A percentile compares a stretch with the other conserved stretches of the same genome.
phyloP scores from a whole-genome alignment of 2,329 filamentous ascomycete genomes.

The Verticillium zaregamsianum region DNA sequence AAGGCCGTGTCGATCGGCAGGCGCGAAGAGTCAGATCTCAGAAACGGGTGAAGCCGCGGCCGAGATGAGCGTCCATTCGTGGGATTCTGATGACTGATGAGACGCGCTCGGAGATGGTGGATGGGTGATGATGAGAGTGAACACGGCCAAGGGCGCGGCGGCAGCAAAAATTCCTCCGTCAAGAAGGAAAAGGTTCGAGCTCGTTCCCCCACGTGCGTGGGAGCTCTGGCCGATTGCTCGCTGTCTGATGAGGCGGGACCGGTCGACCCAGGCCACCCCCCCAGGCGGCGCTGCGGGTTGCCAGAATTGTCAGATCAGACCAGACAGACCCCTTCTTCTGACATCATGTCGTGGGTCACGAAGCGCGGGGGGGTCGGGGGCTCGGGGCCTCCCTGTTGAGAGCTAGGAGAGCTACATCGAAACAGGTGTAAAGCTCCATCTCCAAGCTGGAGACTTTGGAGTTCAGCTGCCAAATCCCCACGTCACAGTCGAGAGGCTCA shows the following conservation, averaged over 20 bases:
- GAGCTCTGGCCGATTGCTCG: background rate
- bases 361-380: background rate
- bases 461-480: background rate
- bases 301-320: background rate
- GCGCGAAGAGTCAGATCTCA: background rate
- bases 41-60: background rate
- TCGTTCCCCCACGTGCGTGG: background rate
- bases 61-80: background rate
- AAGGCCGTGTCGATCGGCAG: conserved; percentile 7
- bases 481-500: background rate
- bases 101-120: background rate
- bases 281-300: background rate
- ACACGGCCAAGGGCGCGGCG: background rate
- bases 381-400: background rate
- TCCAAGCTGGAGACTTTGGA: background rate
- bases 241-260: background rate
- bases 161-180: background rate
- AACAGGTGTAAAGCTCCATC: background rate
- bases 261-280: background rate
- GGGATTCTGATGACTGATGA: background rate
- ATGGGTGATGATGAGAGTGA: background rate
- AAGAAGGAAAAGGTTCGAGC: background rate
- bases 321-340: background rate
- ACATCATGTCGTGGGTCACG: background rate
- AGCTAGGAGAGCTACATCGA: background rate